Base-by-base conservation (phyloP, 768 basidiomycete species). In the Tylopilus sp. region DNA sequence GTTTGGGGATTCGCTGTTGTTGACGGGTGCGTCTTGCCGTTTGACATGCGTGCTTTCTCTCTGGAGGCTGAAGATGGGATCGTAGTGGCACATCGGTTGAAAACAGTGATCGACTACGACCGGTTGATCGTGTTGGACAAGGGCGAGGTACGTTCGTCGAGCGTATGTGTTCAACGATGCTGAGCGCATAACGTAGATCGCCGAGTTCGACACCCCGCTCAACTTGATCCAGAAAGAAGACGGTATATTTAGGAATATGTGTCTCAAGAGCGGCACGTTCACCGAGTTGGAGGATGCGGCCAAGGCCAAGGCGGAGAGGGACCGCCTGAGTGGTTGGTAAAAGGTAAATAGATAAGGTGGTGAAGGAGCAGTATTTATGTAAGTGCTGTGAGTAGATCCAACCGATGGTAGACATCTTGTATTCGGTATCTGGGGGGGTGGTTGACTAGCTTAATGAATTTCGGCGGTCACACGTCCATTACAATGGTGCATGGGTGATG, bases 101-200 rank as follows among this genome's bases (percentile, higher is more conserved):
- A 79, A 47, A 90, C 88, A 1, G 81, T 91, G 48, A 88, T 89
- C 52, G 88, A 94, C 68, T 85, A 94, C 59, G 85, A 87, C 68
- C 75, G 85, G 26, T 69, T 94, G 52, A 78, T 93, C 52, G 84
- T 93, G 8, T 71, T 93, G n/a, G 88, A 93, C 51, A 64, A 55
- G 55, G 67, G 64, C 44, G 60, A 69, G 60, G 68, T 64, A 3
- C 11, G 18, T 23, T 40, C 28, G 8, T 25, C 1, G 21, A 10
- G 8, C 10, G 31, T 25, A 8, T 52, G 42, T 38, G 15, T 3
- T n/a, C n/a, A n/a, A n/a, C n/a, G 20, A n/a, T 39, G 33, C 39
- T 52, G 18, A 56, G 1, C 1, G 9, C 8, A 1, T 4, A n/a
- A 4, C n/a, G 3, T 40, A 65, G 76, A 67, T 86, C 42, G 78